Evolutionary conservation across 371 early-diverging fungal species (phyloP).

Genomic region (Zopfochytrium polystomum): DNA sequence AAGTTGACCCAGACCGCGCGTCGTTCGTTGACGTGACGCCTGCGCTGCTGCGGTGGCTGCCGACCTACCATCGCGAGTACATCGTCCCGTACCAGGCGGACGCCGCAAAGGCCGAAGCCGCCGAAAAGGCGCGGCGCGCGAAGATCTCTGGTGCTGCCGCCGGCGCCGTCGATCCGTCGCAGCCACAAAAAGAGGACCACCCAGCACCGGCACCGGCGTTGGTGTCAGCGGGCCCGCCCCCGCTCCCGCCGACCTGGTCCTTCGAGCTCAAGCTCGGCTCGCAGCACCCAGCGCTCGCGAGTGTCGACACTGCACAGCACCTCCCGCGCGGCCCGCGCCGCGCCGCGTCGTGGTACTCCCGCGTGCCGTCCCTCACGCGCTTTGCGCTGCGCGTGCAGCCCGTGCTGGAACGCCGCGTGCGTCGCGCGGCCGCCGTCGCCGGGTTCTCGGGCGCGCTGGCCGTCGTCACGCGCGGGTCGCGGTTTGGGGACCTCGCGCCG

Average conservation of each 20-base stretch:
- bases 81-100: not conserved
- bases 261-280: conserved; percentile 5
- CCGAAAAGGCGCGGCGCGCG: not conserved
- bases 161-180: no score
- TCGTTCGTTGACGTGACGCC: no score
- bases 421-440: not conserved
- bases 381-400: conserved; percentile 3
- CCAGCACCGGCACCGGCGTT: not conserved
- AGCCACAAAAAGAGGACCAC: not conserved
- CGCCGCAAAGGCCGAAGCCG: not conserved
- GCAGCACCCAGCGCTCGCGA: not conserved
- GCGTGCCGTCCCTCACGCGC: not conserved
- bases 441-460: not conserved
- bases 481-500: no score
- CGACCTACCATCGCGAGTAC: not conserved
- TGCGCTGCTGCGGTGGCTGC: conserved; percentile 9
- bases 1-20: no score
- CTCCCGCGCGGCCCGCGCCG: not conserved
- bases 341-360: conserved; percentile 10
- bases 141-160: not conserved
- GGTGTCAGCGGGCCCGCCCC: not conserved
- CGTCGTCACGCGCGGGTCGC: no score
- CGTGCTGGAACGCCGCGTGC: conserved; percentile 6
- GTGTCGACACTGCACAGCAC: not conserved
- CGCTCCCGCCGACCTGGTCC: conserved; percentile 3